phyloP scores from a whole-genome alignment of 768 basidiomycete species.

The Lentinula sp. region DNA sequence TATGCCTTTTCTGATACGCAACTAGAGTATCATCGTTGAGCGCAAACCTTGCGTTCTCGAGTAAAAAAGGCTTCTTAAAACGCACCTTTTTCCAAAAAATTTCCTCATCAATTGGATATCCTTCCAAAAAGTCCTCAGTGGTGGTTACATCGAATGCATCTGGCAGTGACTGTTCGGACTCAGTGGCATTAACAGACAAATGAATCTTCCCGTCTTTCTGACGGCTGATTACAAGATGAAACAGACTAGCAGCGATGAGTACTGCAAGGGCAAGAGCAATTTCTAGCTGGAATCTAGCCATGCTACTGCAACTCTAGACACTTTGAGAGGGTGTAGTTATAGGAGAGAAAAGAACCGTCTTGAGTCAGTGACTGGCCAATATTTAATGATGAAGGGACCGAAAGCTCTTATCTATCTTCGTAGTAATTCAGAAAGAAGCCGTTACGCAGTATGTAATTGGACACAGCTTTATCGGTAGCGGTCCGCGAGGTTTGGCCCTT shows the following conservation, averaged over 20 bases:
- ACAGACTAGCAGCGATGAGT: constrained; percentile 27
- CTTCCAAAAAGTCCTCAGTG: constrained; percentile 66
- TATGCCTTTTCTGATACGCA: constrained; percentile 51
- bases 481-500: too few species aligned
- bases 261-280: constrained; percentile 29
- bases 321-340: not conserved
- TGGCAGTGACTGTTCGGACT: constrained; percentile 14
- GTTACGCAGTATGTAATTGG: not conserved
- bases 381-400: not conserved
- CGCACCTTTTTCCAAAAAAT: constrained; percentile 55
- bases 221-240: constrained; percentile 22
- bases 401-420: not conserved
- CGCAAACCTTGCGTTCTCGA: not conserved
- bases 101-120: constrained; percentile 55
- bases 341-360: not conserved
- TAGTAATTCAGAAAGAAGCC: not conserved
- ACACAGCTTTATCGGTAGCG: not conserved
- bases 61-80: not conserved
- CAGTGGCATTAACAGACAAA: constrained; percentile 31
- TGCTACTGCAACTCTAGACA: constrained; percentile 9
- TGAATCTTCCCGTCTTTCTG: constrained; percentile 45
- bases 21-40: constrained; percentile 27
- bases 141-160: constrained; percentile 71
- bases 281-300: constrained; percentile 37
- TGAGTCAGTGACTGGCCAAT: not conserved